Evolutionary conservation across 2,329 filamentous ascomycete species (phyloP).

Genomic region (Fusarium lateritium): DNA sequence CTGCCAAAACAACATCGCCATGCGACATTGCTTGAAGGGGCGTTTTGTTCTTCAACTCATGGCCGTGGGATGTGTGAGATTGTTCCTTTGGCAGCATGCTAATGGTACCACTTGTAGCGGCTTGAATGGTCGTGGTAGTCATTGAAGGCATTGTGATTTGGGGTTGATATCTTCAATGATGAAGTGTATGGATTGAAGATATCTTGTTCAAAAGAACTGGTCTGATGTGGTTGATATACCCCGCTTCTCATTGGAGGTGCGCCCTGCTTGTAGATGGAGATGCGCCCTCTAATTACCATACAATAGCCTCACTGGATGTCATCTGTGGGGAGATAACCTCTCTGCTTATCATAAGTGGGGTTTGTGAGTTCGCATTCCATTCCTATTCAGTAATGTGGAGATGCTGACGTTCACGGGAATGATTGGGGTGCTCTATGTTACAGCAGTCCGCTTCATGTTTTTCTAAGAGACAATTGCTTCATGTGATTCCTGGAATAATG

Average conservation of each 20-base stretch:
- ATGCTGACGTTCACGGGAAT: too few relatives aligned
- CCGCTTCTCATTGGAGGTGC: conserved; percentile 7
- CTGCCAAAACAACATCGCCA: conserved; percentile 43
- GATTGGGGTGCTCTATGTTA: too few relatives aligned
- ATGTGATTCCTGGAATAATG: too few relatives aligned
- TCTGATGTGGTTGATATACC: not conserved
- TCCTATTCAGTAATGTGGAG: too few relatives aligned
- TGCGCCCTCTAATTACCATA: conserved; percentile 35
- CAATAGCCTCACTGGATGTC: not conserved
- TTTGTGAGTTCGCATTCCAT: too few relatives aligned
- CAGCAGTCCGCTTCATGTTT: too few relatives aligned
- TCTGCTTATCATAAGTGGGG: conserved; percentile 28
- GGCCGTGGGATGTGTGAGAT: conserved; percentile 37
- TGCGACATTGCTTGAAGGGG: conserved; percentile 49
- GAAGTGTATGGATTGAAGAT: not conserved
- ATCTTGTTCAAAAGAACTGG: too few relatives aligned
- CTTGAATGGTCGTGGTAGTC: conserved; percentile 7
- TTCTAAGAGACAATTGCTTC: too few relatives aligned
- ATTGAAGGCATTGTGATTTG: conserved; percentile 18
- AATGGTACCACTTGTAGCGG: conserved; percentile 8
- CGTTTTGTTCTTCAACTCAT: conserved; percentile 45
- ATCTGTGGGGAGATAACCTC: conserved; percentile 11
- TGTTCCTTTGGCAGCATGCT: conserved; percentile 36
- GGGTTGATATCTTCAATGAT: not conserved
- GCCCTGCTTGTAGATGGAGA: conserved; percentile 14